These are phyloP conservation scores for Stephanodiscus minutulus DNA, from an alignment of 108 stramenopile genomes.

Conservation along the genomic window DNA sequence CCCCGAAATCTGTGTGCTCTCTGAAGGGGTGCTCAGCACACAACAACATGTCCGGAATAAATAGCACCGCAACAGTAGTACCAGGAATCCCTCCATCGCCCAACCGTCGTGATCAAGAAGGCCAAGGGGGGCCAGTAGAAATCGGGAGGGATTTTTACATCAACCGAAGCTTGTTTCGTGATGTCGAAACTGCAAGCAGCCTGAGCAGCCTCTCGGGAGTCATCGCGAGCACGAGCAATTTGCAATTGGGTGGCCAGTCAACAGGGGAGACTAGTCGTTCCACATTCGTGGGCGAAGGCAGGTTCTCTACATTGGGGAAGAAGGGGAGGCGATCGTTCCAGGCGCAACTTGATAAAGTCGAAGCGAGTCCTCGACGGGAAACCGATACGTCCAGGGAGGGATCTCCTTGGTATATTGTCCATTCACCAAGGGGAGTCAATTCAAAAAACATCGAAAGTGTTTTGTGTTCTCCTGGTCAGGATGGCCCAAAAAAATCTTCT, in stretches of 20 bases:
- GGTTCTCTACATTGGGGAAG: neutral
- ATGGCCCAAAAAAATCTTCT: neutral
- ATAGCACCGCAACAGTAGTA: neutral
- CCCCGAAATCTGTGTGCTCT: too few species aligned
- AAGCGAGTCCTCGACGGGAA: neutral
- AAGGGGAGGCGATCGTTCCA: neutral
- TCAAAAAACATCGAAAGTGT: neutral
- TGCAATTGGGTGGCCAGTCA: neutral
- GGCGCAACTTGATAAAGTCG: neutral
- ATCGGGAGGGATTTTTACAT: constrained; percentile 5
- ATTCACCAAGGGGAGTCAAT: neutral
- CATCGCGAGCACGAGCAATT: neutral
- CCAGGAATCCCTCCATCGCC: neutral
- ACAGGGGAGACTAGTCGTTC: neutral
- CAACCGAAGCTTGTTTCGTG: neutral
- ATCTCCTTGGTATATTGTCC: neutral
- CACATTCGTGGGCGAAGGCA: neutral
- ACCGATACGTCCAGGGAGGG: neutral
- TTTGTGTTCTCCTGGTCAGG: neutral
- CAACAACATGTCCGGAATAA: too few species aligned
- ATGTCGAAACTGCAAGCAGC: constrained; percentile 3
- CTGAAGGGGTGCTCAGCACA: too few species aligned
- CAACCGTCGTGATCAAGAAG: neutral
- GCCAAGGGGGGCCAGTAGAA: neutral
- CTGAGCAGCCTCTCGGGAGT: neutral